Evolutionary conservation across 2,329 filamentous ascomycete species (phyloP), one percentile per base, ranked within the genome.

Genomic region (Aspergillus fructus): DNA sequence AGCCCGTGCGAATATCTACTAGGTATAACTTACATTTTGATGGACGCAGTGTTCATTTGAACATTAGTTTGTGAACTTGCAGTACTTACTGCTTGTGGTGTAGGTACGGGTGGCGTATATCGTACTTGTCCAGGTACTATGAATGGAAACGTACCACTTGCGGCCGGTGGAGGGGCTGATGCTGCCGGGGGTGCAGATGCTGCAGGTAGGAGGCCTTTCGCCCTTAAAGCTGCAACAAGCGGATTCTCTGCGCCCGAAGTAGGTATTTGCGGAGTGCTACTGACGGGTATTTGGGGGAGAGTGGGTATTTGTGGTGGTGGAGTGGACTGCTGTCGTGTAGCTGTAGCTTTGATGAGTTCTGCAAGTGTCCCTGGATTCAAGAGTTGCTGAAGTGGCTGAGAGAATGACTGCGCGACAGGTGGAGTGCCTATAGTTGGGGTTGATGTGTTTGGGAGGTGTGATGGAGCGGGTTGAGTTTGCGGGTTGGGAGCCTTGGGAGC

Each of bases 181-280:
- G 74, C 69, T 45, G 71, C 72, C 23, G 79, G 70, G 53, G 76
- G 73, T 40, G 78, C 74, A 9, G 78, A 66, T 15, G 78, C 71
- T 30, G 81, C 74, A 59, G 77, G 77, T 30, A 93, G 76, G 57
- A 92, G 79, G 19, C 89, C 89, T 7, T 87, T 86, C 59, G 85
- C 83, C 58, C 88, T 82, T 56, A 93, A 78, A 68, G 86, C 85
- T 17, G 87, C 86, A 61, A 93, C 76, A 23, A 93, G 74, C 23
- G 85, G 82, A 70, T 83, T 78, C 17, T 87, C 83, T 49, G 81
- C 77, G 52, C 76, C 64, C 17, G 78, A 67, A 34, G 76, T 67
- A 23, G 75, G 63, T 43, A 78, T 81, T 74, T 64, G 81, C 76
- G 64, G 81, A 59, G 77, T 89, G 74, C 59, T 87, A 72, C 46